Base-by-base conservation (phyloP, 371 early-diverging fungal species). In the Chytridium lagenaria region DNA sequence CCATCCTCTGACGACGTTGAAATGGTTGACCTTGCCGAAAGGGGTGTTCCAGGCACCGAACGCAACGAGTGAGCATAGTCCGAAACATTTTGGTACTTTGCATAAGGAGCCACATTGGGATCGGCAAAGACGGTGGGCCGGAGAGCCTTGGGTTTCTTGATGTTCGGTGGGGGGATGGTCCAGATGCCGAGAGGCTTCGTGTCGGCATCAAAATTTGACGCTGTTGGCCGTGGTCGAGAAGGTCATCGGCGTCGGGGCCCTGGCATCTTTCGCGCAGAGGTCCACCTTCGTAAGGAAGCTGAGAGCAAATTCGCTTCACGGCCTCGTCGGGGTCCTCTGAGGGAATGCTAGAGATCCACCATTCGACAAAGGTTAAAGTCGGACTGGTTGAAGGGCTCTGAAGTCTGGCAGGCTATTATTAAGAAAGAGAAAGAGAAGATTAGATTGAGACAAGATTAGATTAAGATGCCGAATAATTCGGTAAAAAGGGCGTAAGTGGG, bases 1-100 rank as follows among this genome's bases (percentile, higher is more conserved):
- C 63, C 63, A 38, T 63, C 63, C 23, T 63, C 63, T 7, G 63
- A 63, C 16, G 63, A 63, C 3, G 63, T 63, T 16, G 63, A 63
- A 22, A 63, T 28, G 3, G 63, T 52, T 26, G 55, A 63, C 34
- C 63, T 63, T 23, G 12, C 63, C 12, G 63, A 63, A 3, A 63
- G 34, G 3, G 63, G 63, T 7, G 63, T 63, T 19, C 63, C 63
- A 36, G 63, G 63, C 7, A 63, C 23, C 26, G 63, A 38, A 5
- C 63, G 12, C 26, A 52, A 44, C 44, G 44, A 26, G n/a, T 5
- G 7, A 5, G 26, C 26, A 52, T 12, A 52, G 26, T 26, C n/a
- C 12, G 55, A 12, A 7, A 23, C 7, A 26, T 5, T 5, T 22
- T 52, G 16, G 23, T 52, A 52, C 26, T 23, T 12, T 5, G n/a